phyloP scores from a whole-genome alignment of 2,329 filamentous ascomycete genomes.

The Cladosporium phlei region DNA sequence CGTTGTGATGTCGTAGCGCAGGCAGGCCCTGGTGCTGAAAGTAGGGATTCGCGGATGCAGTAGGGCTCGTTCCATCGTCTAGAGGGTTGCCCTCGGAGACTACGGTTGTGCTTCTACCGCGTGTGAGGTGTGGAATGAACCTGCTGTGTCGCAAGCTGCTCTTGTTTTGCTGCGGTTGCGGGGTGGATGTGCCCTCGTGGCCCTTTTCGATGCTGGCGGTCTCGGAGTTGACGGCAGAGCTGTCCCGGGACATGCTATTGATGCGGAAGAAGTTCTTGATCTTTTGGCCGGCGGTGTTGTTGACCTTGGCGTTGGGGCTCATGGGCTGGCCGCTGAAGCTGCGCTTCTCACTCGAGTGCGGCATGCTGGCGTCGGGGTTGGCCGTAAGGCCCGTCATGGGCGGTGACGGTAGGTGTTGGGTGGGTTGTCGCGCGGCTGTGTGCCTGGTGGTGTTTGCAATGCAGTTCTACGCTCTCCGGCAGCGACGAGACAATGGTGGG shows the following conservation, averaged over 20 bases:
- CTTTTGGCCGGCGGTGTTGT: slow-evolving; percentile 53
- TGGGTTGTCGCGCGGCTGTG: neutral
- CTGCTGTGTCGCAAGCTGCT: slow-evolving; percentile 74
- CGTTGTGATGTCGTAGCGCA: slow-evolving; percentile 88
- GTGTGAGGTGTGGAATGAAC: slow-evolving; percentile 81
- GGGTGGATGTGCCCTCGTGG: slow-evolving; percentile 39
- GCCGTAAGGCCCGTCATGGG: slow-evolving; percentile 13
- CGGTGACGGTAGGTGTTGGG: neutral
- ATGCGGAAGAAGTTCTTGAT: slow-evolving; percentile 69
- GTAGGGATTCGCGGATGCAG: slow-evolving; percentile 92
- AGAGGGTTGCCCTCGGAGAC: slow-evolving; percentile 88
- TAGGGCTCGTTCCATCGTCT: slow-evolving; percentile 85
- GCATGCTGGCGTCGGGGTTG: slow-evolving; percentile 27
- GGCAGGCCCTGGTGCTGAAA: slow-evolving; percentile 95
- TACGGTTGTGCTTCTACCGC: slow-evolving; percentile 83
- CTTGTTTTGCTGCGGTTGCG: slow-evolving; percentile 51
- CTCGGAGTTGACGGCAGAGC: slow-evolving; percentile 32
- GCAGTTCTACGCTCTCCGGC: neutral
- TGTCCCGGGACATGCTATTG: slow-evolving; percentile 46
- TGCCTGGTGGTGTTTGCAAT: no score
- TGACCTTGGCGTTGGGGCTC: slow-evolving; percentile 43
- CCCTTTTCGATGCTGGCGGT: slow-evolving; percentile 27
- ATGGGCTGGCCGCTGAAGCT: slow-evolving; percentile 45
- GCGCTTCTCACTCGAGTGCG: slow-evolving; percentile 39
- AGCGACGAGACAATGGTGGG: slow-evolving; percentile 6